phyloP scores from a whole-genome alignment of 345 rosid species.

The Geranium brycei region DNA sequence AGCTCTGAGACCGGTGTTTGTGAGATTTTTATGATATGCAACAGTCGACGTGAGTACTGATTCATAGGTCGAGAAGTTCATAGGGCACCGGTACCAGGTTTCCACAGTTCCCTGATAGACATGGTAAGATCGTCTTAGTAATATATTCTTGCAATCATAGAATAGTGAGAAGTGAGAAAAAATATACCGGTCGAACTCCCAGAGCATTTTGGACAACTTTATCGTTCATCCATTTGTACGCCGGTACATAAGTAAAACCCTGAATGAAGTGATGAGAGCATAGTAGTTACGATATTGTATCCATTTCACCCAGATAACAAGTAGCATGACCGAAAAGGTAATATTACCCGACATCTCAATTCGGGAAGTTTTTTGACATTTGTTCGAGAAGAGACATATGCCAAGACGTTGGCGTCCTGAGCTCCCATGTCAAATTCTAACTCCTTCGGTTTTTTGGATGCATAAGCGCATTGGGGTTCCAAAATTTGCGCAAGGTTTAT shows the following conservation, averaged over 20 bases:
- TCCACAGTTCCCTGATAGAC: slow-evolving; percentile 16
- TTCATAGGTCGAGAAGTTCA: slow-evolving; percentile 14
- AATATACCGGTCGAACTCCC: slow-evolving; percentile 16
- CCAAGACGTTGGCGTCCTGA: slow-evolving; percentile 15
- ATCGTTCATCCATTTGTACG: slow-evolving; percentile 25
- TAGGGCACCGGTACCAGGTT: slow-evolving; percentile 21
- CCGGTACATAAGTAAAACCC: slow-evolving; percentile 22
- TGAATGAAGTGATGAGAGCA: slow-evolving; percentile 3
- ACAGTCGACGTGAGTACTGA: slow-evolving; percentile 8
- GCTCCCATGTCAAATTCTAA: slow-evolving; percentile 18
- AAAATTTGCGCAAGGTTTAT: slow-evolving; percentile 26
- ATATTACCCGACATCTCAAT: slow-evolving; percentile 17
- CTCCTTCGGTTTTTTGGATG: slow-evolving; percentile 14
- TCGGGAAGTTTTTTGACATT: slow-evolving; percentile 14
- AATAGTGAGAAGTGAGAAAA: background rate
- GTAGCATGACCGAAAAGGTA: background rate
- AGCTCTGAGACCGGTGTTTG: slow-evolving; percentile 25
- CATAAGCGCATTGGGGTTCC: slow-evolving; percentile 28
- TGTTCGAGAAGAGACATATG: slow-evolving; percentile 6
- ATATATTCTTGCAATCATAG: background rate
- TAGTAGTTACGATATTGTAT: background rate
- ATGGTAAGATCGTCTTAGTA: background rate
- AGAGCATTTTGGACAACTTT: slow-evolving; percentile 16
- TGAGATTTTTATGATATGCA: slow-evolving; percentile 20
- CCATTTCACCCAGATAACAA: too few species aligned